These are phyloP conservation scores for Gaeumannomyces sp. DNA, from an alignment of 2,329 filamentous ascomycete species.

Conservation along the genomic window DNA sequence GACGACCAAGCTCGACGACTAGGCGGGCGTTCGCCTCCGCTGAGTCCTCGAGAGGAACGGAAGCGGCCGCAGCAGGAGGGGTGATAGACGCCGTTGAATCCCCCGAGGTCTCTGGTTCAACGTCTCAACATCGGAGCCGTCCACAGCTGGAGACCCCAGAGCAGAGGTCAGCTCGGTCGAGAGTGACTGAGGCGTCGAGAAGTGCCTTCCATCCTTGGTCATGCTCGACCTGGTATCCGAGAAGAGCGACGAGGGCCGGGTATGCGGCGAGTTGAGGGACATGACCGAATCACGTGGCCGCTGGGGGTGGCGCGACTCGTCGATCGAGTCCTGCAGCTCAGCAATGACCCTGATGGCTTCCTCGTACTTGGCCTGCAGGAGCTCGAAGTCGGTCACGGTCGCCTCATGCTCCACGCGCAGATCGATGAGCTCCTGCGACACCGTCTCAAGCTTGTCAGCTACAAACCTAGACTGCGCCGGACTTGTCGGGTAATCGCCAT, in stretches of 20 bases:
- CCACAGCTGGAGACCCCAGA: conserved; percentile 66
- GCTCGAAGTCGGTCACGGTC: conserved; percentile 73
- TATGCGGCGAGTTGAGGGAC: conserved; percentile 44
- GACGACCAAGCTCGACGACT: conserved; percentile 60
- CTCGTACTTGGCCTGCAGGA: conserved; percentile 83
- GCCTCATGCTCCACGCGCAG: conserved; percentile 85
- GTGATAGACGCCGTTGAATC: not conserved
- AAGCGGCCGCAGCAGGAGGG: not conserved
- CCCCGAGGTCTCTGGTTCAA: conserved; percentile 37
- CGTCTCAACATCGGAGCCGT: conserved; percentile 55
- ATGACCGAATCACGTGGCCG: conserved; percentile 49
- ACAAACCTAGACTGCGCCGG: conserved; percentile 80
- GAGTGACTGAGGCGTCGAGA: conserved; percentile 80
- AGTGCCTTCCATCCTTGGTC: conserved; percentile 62
- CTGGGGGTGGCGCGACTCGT: conserved; percentile 65
- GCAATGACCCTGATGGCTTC: conserved; percentile 76
- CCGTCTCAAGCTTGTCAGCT: conserved; percentile 83
- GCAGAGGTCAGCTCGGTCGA: conserved; percentile 90
- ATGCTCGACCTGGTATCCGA: conserved; percentile 62
- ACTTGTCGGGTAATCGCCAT: conserved; percentile 47
- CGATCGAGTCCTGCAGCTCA: conserved; percentile 77
- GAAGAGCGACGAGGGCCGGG: conserved; percentile 76
- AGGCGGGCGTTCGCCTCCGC: conserved; percentile 23
- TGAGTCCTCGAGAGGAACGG: not conserved
- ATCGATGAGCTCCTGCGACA: conserved; percentile 87